Evolutionary conservation across 2,329 filamentous ascomycete species (phyloP), one percentile per base, ranked within the genome.

Genomic region (Fusarium chaquense): DNA sequence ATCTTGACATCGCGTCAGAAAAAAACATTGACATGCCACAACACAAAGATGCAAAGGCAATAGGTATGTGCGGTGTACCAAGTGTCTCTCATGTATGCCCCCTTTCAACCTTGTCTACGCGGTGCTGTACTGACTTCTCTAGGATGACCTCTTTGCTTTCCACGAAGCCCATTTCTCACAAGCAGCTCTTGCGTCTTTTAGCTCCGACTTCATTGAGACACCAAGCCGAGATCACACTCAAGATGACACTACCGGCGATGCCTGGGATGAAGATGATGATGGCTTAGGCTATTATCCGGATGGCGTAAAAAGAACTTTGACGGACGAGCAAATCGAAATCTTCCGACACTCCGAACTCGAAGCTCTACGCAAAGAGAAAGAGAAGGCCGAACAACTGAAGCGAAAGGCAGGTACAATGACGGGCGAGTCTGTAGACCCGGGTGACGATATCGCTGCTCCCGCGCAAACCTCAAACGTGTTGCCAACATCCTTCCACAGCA

Each of bases 311-410:
- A 91, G 95, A 41, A 97, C 94, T 20, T 84, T 98, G 73, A 98
- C 94, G 12, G 93, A 98, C 75, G 92, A 94, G 73, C 93, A 98
- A 82, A 93, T 98, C 72, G 88, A 89, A 55, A 95, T 97, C 65
- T 98, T 98, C 78, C 87, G 94, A 65, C 93, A 97, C 76, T 95
- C 92, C 3, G 95, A 98, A 79, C 86, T 97, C 24, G 90, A 96
- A 75, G 81, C 87, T 15, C 82, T 97, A 40, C 82, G 92, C 28
- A 87, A 88, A 66, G 82, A 85, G 65, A 87, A 88, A 66, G 83
- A 85, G 63, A 77, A 80, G 52, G 79, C 80, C 43, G 82, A 78
- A 60, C 78, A 75, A 20, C 22, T 51, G 2, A 26, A 38, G 20
- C 18, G 41, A 15, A 67, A 62, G 41, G 44, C 41, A 44, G 44